A percentile compares a stretch with the other conserved stretches of the same genome.
Evolutionary conservation across 2,329 filamentous ascomycete genomes (phyloP).

Genomic region (Leptoxyphium fumago): DNA sequence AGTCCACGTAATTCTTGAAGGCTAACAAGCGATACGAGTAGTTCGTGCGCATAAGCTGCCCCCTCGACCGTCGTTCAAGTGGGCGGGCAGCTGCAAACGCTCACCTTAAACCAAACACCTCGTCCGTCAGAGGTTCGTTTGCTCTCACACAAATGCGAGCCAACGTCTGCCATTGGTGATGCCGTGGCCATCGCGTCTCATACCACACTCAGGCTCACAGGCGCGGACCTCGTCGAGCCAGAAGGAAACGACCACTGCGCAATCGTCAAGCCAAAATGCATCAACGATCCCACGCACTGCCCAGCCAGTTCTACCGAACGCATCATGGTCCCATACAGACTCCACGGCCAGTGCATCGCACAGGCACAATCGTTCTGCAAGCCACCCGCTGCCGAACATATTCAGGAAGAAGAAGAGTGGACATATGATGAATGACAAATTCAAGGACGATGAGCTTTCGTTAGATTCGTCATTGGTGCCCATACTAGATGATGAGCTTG

Average conservation of each 20-base stretch:
- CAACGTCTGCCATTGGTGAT: background rate
- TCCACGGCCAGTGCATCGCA: conserved; percentile 10
- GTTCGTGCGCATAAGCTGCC: no score
- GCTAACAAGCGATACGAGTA: no score
- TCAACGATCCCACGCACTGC: conserved; percentile 11
- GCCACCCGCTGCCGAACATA: conserved; percentile 63
- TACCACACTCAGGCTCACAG: background rate
- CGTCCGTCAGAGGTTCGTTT: conserved; percentile 3
- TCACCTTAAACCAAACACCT: no score
- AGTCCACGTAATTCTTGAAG: no score
- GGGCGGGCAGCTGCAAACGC: no score
- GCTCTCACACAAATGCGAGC: conserved; percentile 1
- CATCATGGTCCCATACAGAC: conserved; percentile 9
- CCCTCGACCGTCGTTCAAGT: no score
- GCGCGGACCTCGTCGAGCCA: background rate
- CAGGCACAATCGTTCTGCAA: conserved; percentile 47
- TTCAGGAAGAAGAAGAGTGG: conserved; percentile 44
- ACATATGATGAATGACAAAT: conserved; percentile 19
- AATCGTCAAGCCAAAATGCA: background rate
- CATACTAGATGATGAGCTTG: conserved; percentile 22
- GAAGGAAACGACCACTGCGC: background rate
- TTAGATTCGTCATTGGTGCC: conserved; percentile 33
- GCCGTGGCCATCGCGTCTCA: background rate
- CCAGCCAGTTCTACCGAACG: conserved; percentile 7
- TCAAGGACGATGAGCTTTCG: conserved; percentile 17